Conservation (phyloP, 2,329 filamentous ascomycete species). For the Fusarium sp. region DNA sequence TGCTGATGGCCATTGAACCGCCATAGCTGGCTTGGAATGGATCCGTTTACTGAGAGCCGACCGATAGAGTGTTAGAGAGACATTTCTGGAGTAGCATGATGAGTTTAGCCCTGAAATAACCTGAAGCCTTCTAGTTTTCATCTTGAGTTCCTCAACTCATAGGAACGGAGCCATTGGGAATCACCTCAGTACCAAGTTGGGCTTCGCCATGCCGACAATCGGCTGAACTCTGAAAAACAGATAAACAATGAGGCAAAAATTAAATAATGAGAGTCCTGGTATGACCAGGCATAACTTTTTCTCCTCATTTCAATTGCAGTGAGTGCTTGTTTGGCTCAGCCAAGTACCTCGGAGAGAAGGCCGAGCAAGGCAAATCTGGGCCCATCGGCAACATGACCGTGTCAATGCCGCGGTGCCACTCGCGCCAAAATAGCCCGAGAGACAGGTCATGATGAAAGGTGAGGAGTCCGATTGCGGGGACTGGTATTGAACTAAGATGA, state of each 20-base stretch:
- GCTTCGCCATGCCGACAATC: background rate
- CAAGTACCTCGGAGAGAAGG: conserved; percentile 13
- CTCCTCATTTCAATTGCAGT: fast-evolving
- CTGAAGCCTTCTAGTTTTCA: no score
- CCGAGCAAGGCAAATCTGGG: background rate
- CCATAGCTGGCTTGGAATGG: no score
- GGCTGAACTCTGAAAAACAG: background rate
- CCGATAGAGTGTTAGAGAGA: background rate
- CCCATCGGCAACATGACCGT: conserved; percentile 14
- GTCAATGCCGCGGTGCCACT: conserved; percentile 5
- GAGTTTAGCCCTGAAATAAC: no score
- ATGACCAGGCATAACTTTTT: background rate
- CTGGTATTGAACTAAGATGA: background rate
- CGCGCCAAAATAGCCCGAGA: conserved; percentile 28
- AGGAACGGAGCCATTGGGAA: no score
- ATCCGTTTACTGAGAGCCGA: background rate
- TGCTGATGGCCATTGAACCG: no score
- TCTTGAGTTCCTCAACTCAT: no score
- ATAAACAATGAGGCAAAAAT: background rate
- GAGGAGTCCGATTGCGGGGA: conserved; percentile 37
- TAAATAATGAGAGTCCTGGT: background rate
- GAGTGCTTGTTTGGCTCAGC: background rate
- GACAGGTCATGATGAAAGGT: conserved; percentile 13
- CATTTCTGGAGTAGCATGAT: background rate
- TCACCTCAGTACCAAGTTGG: no score